Evolutionary conservation across 2,329 filamentous ascomycete species (phyloP).

Genomic region (Mycogone perniciosa): DNA sequence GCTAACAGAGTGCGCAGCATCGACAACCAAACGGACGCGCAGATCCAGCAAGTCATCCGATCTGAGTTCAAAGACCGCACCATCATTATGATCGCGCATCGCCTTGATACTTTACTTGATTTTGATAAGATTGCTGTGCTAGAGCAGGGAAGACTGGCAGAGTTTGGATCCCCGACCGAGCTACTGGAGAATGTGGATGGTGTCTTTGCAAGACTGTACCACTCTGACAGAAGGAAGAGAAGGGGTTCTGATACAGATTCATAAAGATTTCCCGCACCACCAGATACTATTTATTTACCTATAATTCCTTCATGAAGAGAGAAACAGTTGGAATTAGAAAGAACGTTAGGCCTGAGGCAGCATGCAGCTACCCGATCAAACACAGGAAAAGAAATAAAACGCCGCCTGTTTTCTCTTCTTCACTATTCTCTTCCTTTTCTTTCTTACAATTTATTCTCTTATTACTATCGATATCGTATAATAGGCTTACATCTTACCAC

Average conservation of each 20-base stretch:
- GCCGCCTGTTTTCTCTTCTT: too few species aligned
- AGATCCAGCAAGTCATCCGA: conserved; percentile 25
- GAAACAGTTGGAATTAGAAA: too few species aligned
- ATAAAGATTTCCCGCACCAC: background rate
- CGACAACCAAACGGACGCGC: conserved; percentile 24
- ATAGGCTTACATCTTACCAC: too few species aligned
- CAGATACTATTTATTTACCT: too few species aligned
- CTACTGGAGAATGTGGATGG: conserved; percentile 17
- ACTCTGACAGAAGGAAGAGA: conserved; percentile 19
- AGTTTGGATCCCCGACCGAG: conserved; percentile 22
- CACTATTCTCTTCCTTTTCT: too few species aligned
- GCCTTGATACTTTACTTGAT: conserved; percentile 27
- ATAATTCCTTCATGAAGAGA: too few species aligned
- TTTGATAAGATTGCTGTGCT: conserved; percentile 29
- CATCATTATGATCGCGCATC: conserved; percentile 30
- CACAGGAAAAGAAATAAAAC: too few species aligned
- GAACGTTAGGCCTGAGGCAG: too few species aligned
- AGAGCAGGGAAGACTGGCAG: conserved; percentile 23
- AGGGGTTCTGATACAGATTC: background rate
- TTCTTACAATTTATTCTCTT: too few species aligned
- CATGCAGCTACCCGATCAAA: too few species aligned
- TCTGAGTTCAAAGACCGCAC: conserved; percentile 25
- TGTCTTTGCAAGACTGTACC: conserved; percentile 20
- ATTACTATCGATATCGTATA: too few species aligned
- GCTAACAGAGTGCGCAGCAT: conserved; percentile 16